A percentile compares a stretch with the other conserved stretches of the same genome.
These are phyloP conservation scores for Metschnikowia noctiluminum DNA, from an alignment of 805 yeast genomes.

Conservation along the genomic window DNA sequence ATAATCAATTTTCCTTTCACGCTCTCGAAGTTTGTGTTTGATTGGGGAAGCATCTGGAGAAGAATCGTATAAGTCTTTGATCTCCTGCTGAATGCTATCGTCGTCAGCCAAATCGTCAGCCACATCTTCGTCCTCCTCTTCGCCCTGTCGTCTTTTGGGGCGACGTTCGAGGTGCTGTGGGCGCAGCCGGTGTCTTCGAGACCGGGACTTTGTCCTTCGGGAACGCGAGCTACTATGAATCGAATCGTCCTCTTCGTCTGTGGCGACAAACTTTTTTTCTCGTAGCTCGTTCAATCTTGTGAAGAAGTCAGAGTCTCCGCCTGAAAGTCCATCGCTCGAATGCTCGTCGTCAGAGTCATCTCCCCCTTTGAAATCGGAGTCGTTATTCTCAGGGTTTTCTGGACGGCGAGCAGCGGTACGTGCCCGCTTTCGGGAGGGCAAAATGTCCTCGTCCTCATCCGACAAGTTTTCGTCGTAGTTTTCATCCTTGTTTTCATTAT, in stretches of 20 bases:
- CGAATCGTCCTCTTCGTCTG: conserved; percentile 34
- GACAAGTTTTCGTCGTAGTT: conserved; percentile 14
- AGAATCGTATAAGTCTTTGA: conserved; percentile 60
- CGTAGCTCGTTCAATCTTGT: conserved; percentile 27
- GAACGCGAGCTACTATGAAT: conserved; percentile 21
- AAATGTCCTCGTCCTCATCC: conserved; percentile 11
- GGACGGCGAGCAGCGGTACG: conserved; percentile 4
- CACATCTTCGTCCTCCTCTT: conserved; percentile 13
- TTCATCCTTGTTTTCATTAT: conserved; percentile 8
- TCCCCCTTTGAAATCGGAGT: conserved; percentile 19
- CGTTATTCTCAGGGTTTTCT: conserved; percentile 14
- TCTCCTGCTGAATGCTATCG: conserved; percentile 53
- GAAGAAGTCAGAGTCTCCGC: conserved; percentile 16
- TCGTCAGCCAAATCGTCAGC: conserved; percentile 29
- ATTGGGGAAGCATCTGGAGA: conserved; percentile 50
- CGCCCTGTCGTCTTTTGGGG: conserved; percentile 10
- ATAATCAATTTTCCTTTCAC: conserved; percentile 65
- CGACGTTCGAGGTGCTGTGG: conserved; percentile 19
- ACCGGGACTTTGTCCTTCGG: conserved; percentile 21
- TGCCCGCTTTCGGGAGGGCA: conserved; percentile 15
- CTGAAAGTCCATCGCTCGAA: conserved; percentile 14
- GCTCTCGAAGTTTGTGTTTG: conserved; percentile 43
- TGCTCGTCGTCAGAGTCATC: conserved; percentile 13
- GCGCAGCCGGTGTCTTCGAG: conserved; percentile 24
- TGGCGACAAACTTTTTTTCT: conserved; percentile 34